Evolutionary conservation across 306 rosid genomes (phyloP), one percentile per base, ranked within the genome.

Genomic region (Carpinus fangiana): DNA sequence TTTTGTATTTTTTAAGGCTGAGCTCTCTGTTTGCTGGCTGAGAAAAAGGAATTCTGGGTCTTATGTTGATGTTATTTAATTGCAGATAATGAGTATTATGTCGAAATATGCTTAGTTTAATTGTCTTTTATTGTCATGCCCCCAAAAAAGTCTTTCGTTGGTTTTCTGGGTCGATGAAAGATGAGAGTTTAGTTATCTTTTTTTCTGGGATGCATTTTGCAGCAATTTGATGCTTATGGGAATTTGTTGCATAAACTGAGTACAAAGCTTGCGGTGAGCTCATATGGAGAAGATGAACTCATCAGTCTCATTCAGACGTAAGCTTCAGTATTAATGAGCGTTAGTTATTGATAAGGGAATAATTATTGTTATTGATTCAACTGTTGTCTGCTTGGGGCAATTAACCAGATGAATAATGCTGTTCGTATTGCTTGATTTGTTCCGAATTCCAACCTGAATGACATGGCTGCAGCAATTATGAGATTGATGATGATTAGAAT

Each of bases 201-300:
- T 31, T 31, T 54, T 31, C 67, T 67, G 5, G 9, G 8, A 23
- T 18, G 23, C 7, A 17, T 70, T 18, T 50, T 54, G 13, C 77
- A 95, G 98, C 98, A 95, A 95, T 95, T 90, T 87, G 98, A 95
- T 82, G 84, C 90, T 73, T 53, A 45, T 31, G 98, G 98, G 82
- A 93, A 88, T 41, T 61, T 95, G 74, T 75, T 92, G 89, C 98
- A 95, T 80, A 84, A 80, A 85, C 70, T 95, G 57, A 82, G 55
- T 76, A 95, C 98, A 50, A 95, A 89, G 90, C 97, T 95, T 80
- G 83, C 97, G 1, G 97, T 70, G 20, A 90, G 93, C 87, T 88
- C 99, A 73, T 95, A 95, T 76, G 99, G 99, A 6, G 99, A 95
- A 74, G 93, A 86, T 85, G 94, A 95, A 80, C 98, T 95, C 82